Base-by-base conservation (phyloP, 2,329 filamentous ascomycete genomes). In the Curvularia verruculosa region DNA sequence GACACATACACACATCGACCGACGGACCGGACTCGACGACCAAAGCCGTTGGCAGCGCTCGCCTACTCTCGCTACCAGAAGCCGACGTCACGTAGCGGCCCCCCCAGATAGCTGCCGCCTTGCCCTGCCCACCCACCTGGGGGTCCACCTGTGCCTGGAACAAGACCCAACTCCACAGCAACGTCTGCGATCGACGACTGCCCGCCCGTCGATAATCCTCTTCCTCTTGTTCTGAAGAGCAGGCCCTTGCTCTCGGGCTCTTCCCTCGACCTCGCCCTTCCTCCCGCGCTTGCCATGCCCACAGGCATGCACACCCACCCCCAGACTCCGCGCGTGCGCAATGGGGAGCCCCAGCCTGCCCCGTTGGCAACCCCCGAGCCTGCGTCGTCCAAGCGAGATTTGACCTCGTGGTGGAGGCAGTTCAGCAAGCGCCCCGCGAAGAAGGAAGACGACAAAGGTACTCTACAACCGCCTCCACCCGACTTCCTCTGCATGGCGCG, bases 381-480 rank as follows among this genome's bases (percentile, higher is more conserved):
- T 40, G 91, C 90, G 53, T 91, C 91, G 28, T 91, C 87, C 65
- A 96, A 90, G 80, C 87, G 91, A 75, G 92, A 96, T 75, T 82
- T 98, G 67, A 90, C 92, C 68, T 96, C 91, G 58, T 99, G 95
- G 95, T 98, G 95, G 95, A 96, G 92, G 79, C 88, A 89, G 70
- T 98, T 99, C 80, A 95, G 72, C 67, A 77, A 95, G 80, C 85
- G 78, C 57, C 77, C 83, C 62, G 80, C 83, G 51, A 85, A 86
- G 72, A 85, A 84, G 69, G 83, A 85, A 60, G 86, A 88, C 61
- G 82, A 84, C 58, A 86, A 87, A 83, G 84, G 85, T 86, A 82
- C 73, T n/a, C n/a, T 29, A 29, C 26, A 29, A 28, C 40, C 56
- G 24, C 13, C 43, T 10, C 43, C 5, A 58, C 53, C 59, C 54